Percentiles rank a stretch among this genome's conserved stretches.
phyloP scores from a whole-genome alignment of 75 land plant species.

The Cunninghamia lanceolata region DNA sequence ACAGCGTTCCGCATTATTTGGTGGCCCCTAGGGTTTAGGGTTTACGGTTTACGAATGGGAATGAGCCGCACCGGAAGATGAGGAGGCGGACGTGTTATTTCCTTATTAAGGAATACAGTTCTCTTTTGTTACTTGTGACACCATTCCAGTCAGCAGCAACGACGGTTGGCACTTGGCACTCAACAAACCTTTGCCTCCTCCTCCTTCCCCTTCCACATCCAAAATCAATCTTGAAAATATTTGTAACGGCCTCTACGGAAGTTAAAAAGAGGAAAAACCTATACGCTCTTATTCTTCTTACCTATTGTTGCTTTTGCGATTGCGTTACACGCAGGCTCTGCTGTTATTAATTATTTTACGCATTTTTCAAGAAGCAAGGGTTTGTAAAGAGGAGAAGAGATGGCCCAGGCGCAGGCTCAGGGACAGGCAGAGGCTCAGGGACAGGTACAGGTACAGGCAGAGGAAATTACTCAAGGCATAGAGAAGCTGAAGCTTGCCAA shows the following conservation, averaged over 20 bases:
- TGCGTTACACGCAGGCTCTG: background rate
- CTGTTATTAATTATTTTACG: background rate
- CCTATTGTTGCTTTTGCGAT: background rate
- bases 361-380: background rate
- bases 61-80: too few species aligned
- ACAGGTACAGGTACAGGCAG: background rate
- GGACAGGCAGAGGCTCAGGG: background rate
- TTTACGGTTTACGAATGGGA: too few species aligned
- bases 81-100: too few species aligned
- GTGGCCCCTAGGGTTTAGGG: too few species aligned
- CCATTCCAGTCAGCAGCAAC: background rate
- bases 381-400: background rate
- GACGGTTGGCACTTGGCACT: background rate
- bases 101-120: too few species aligned
- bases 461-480: background rate
- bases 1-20: too few species aligned
- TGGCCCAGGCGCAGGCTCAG: background rate
- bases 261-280: background rate
- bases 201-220: too few species aligned
- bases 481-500: background rate
- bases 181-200: background rate
- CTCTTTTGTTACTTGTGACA: too few species aligned
- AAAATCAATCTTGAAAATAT: background rate
- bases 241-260: background rate
- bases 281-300: background rate